Evolutionary conservation across 192 early-diverging fungal genomes (phyloP).

Genomic region (Coemansia erecta): DNA sequence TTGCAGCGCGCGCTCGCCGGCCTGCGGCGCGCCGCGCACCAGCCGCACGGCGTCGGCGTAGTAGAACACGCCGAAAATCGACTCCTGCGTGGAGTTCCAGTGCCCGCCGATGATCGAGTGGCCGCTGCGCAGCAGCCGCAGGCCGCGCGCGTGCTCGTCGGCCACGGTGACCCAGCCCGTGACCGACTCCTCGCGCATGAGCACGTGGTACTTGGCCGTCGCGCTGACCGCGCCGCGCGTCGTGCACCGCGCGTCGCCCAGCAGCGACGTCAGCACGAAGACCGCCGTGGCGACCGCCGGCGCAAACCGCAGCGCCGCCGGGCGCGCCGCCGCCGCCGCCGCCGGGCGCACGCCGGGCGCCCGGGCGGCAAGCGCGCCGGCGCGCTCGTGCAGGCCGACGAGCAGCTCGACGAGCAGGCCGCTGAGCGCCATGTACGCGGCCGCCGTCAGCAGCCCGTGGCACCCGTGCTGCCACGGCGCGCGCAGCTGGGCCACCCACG

Average conservation of each 20-base stretch:
- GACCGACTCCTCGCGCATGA: constrained; percentile 72
- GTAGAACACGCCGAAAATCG: constrained; percentile 81
- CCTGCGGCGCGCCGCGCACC: constrained; percentile 19
- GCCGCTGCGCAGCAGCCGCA: constrained; percentile 78
- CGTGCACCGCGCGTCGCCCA: constrained; percentile 56
- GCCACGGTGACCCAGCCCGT: constrained; percentile 81
- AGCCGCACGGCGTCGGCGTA: constrained; percentile 73
- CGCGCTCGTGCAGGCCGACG: constrained; percentile 19
- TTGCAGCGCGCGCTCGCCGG: constrained; percentile 50
- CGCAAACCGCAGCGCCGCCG: constrained; percentile 19
- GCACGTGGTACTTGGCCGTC: constrained; percentile 43
- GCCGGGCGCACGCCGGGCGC: background rate
- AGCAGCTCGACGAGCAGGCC: constrained; percentile 37
- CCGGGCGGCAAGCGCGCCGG: constrained; percentile 3
- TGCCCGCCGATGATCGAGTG: constrained; percentile 88
- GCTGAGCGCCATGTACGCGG: constrained; percentile 22
- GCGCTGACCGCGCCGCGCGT: constrained; percentile 21
- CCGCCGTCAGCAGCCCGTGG: constrained; percentile 24
- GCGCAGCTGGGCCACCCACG: constrained; percentile 14
- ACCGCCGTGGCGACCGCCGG: constrained; percentile 9
- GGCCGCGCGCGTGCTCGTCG: constrained; percentile 52
- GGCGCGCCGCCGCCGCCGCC: background rate
- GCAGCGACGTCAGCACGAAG: constrained; percentile 21
- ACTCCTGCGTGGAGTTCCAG: constrained; percentile 64
- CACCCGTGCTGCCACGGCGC: constrained; percentile 16